Conservation (phyloP, 495 filamentous ascomycete species). For the Penicillium soppii region DNA sequence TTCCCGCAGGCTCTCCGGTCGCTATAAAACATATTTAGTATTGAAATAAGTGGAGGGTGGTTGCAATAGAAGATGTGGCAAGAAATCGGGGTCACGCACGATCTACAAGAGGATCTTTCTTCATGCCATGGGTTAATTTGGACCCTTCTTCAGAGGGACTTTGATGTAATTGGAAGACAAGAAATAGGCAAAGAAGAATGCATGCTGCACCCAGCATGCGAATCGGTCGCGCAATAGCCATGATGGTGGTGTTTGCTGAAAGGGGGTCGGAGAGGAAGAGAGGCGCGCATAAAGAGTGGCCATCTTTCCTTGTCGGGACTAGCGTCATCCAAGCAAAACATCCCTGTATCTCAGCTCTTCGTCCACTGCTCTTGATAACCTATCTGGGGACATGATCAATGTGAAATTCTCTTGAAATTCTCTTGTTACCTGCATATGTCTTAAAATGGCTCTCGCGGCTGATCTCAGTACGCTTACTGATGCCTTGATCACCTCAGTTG, state of each 20-base stretch:
- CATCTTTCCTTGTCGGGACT: constrained; percentile 32
- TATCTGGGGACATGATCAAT: neutral
- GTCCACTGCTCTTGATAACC: constrained; percentile 3
- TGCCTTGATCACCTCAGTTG: constrained; percentile 33
- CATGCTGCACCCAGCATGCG: constrained; percentile 72
- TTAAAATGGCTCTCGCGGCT: constrained; percentile 50
- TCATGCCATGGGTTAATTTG: constrained; percentile 48
- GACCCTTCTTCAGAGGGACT: constrained; percentile 37
- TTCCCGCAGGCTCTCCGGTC: constrained; percentile 77
- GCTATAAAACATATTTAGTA: constrained; percentile 44
- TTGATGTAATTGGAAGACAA: constrained; percentile 69
- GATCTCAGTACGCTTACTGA: constrained; percentile 35
- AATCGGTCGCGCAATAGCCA: constrained; percentile 82
- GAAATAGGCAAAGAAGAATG: constrained; percentile 68
- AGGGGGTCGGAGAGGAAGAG: constrained; percentile 17
- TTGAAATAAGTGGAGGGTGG: neutral
- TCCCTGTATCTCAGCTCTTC: constrained; percentile 15
- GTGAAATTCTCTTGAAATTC: neutral
- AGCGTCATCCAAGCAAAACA: constrained; percentile 23
- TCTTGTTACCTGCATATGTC: neutral
- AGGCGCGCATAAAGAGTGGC: constrained; percentile 12
- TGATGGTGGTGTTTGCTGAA: constrained; percentile 38
- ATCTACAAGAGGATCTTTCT: constrained; percentile 78
- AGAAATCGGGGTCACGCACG: constrained; percentile 51
- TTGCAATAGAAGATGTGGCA: constrained; percentile 3